phyloP scores from a whole-genome alignment of 148 eudicot genomes.

The Vaccinium corymbosum region DNA sequence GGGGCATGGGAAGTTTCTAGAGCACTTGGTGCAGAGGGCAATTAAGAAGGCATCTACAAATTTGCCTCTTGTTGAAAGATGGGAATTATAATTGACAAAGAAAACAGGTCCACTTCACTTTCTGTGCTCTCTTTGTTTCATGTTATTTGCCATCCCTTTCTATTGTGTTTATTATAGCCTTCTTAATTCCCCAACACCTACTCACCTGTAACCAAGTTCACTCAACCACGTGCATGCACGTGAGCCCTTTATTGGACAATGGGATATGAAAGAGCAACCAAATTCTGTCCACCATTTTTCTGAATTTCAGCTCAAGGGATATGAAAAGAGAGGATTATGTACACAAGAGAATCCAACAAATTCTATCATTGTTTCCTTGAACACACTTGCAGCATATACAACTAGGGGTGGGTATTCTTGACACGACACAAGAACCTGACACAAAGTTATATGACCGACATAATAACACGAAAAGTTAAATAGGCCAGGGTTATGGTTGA shows the following conservation, averaged over 20 bases:
- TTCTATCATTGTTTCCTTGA: neutral
- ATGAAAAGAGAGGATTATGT: neutral
- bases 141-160: constrained; percentile 8
- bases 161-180: neutral
- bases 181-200: neutral
- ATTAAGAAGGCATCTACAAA: constrained; percentile 14
- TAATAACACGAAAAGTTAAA: too few species aligned
- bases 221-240: constrained; percentile 12
- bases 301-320: neutral
- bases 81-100: constrained; percentile 15
- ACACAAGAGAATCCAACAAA: neutral
- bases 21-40: constrained; percentile 13
- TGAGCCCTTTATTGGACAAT: neutral
- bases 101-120: constrained; percentile 7
- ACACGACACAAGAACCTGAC: too few species aligned
- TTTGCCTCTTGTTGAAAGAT: constrained; percentile 14
- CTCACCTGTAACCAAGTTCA: neutral
- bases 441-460: too few species aligned
- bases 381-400: neutral
- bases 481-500: too few species aligned
- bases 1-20: constrained; percentile 22
- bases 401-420: too few species aligned
- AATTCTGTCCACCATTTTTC: neutral
- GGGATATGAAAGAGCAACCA: neutral
- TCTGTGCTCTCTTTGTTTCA: constrained; percentile 6